Evolutionary conservation across 805 yeast species (phyloP).

Genomic region (Jamesozyma hellenica): DNA sequence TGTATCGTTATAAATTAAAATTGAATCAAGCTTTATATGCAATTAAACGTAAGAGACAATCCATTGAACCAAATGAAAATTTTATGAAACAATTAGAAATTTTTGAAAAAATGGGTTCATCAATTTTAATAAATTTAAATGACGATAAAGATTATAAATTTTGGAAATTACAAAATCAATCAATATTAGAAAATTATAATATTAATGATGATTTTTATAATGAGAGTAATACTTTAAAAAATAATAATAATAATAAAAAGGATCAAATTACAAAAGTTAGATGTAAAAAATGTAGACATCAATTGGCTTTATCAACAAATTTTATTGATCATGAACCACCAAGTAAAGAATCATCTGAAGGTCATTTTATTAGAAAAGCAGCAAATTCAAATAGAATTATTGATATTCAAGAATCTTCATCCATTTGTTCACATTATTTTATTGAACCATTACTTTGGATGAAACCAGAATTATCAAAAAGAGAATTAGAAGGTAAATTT

Average conservation of each 20-base stretch:
- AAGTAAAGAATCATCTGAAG: constrained; percentile 50
- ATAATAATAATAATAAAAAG: constrained; percentile 24
- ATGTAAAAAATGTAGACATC: constrained; percentile 74
- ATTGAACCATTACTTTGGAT: constrained; percentile 90
- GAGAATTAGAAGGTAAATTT: constrained; percentile 79
- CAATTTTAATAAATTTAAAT: constrained; percentile 13
- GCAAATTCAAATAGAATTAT: constrained; percentile 52
- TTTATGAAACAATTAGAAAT: constrained; percentile 64
- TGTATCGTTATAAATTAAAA: constrained; percentile 59
- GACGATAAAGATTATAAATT: constrained; percentile 33
- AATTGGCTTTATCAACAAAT: constrained; percentile 52
- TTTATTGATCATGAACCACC: constrained; percentile 63
- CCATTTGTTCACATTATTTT: constrained; percentile 72
- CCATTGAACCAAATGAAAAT: constrained; percentile 61
- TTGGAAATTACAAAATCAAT: constrained; percentile 30
- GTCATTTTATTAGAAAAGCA: constrained; percentile 55
- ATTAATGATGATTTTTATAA: constrained; percentile 28
- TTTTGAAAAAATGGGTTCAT: constrained; percentile 38
- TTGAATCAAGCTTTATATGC: constrained; percentile 62
- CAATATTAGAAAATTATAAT: constrained; percentile 27
- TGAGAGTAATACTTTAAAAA: constrained; percentile 8
- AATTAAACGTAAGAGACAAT: constrained; percentile 51
- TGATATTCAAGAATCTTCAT: constrained; percentile 46
- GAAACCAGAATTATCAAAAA: constrained; percentile 64
- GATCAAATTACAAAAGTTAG: constrained; percentile 38